These are phyloP conservation scores for Dalbergia cochinchinensis DNA, from an alignment of 306 rosid genomes.

Conservation along the genomic window DNA sequence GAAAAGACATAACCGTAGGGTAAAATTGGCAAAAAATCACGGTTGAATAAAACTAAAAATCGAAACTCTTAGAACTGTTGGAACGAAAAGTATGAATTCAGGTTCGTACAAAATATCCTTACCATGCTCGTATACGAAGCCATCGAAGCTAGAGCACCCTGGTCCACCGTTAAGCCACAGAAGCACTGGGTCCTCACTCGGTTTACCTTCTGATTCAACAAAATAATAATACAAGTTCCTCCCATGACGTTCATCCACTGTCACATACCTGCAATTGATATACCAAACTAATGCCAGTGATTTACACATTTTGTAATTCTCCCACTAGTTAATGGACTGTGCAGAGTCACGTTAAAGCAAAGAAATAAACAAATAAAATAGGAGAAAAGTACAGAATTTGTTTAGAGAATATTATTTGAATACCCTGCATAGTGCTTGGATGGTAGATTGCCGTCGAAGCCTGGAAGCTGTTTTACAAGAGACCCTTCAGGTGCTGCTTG, in stretches of 20 bases:
- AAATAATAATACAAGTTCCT: conserved; percentile 73
- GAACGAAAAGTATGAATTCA: no score
- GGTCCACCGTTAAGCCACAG: conserved; percentile 91
- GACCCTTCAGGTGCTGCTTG: conserved; percentile 39
- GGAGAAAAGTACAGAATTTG: background rate
- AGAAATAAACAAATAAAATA: background rate
- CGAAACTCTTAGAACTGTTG: no score
- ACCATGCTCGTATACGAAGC: conserved; percentile 82
- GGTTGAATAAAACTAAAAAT: no score
- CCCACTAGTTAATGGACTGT: background rate
- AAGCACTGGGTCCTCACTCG: conserved; percentile 73
- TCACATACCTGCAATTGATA: conserved; percentile 32
- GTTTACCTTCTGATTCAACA: conserved; percentile 64
- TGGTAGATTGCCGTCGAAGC: conserved; percentile 5
- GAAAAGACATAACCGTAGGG: no score
- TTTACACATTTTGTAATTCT: background rate
- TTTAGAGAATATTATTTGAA: background rate
- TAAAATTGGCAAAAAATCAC: no score
- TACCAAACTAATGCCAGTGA: background rate
- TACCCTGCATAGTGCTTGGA: conserved; percentile 58
- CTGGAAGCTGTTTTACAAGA: background rate
- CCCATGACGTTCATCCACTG: conserved; percentile 53
- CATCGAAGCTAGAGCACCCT: conserved; percentile 85
- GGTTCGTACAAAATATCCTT: conserved; percentile 48
- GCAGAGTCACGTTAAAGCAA: no score